Percentiles rank a stretch among this genome's conserved stretches.
Evolutionary conservation across 2,329 filamentous ascomycete species (phyloP).

Genomic region (Tolypocladium tundrense): DNA sequence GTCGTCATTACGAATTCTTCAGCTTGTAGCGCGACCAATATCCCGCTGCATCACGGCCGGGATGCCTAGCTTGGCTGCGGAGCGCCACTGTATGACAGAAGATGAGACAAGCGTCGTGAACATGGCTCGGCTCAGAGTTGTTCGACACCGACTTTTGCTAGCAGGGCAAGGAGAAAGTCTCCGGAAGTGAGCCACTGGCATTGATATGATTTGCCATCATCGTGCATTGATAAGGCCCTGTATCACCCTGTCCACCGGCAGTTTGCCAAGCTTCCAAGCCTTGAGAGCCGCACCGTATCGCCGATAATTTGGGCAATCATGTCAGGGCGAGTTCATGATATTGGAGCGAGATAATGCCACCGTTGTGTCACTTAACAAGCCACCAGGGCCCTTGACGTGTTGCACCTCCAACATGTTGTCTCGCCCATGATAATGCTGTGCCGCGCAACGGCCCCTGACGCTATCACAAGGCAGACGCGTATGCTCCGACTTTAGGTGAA

Average conservation of each 20-base stretch:
- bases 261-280: neutral
- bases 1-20: neutral
- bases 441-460: too few relatives aligned
- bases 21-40: neutral
- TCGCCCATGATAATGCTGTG: too few relatives aligned
- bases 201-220: neutral
- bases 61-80: neutral
- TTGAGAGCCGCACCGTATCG: neutral
- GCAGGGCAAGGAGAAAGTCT: neutral
- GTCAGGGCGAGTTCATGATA: neutral
- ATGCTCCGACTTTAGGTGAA: too few relatives aligned
- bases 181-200: neutral
- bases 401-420: too few relatives aligned
- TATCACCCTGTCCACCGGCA: neutral
- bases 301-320: neutral
- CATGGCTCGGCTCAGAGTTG: neutral
- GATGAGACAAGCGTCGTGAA: neutral
- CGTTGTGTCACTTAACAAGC: neutral
- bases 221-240: neutral
- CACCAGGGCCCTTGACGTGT: too few relatives aligned
- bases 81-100: too few relatives aligned
- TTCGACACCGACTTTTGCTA: neutral
- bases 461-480: too few relatives aligned
- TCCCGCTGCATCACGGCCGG: neutral
- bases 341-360: neutral